Evolutionary conservation across 2,329 filamentous ascomycete genomes (phyloP).

Genomic region (Drechslerella dactyloides): DNA sequence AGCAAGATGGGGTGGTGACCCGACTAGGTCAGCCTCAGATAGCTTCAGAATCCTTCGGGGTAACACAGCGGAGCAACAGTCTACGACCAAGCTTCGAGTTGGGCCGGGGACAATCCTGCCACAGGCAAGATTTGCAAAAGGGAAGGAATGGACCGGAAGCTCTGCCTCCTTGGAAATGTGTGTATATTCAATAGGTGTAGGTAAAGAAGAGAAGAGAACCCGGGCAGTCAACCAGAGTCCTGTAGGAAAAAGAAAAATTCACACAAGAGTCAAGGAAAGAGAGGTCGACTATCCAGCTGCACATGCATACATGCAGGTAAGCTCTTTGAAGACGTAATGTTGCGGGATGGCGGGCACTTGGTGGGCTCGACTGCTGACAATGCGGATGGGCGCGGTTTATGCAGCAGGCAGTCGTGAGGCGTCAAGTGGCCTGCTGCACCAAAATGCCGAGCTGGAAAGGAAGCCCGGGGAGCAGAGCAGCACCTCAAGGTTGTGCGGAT

Average conservation of each 20-base stretch:
- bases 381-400: slow-evolving; percentile 10
- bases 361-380: slow-evolving; percentile 2
- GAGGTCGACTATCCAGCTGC: slow-evolving; percentile 22
- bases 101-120: slow-evolving; percentile 24
- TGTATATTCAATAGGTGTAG: slow-evolving; percentile 30
- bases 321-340: slow-evolving; percentile 42
- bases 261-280: slow-evolving; percentile 33
- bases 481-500: slow-evolving; percentile 39
- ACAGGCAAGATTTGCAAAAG: slow-evolving; percentile 27
- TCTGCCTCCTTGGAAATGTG: slow-evolving; percentile 47
- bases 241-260: slow-evolving; percentile 32
- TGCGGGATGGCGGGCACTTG: slow-evolving; percentile 41
- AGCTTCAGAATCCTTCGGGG: slow-evolving; percentile 2
- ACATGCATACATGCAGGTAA: neutral
- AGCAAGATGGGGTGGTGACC: slow-evolving; percentile 16
- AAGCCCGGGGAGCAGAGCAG: slow-evolving; percentile 44
- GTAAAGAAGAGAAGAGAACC: slow-evolving; percentile 38
- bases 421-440: slow-evolving; percentile 37
- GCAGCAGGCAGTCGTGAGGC: slow-evolving; percentile 39
- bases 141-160: slow-evolving; percentile 44
- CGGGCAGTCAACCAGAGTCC: slow-evolving; percentile 7
- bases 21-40: slow-evolving; percentile 32
- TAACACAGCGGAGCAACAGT: slow-evolving; percentile 28
- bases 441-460: slow-evolving; percentile 42
- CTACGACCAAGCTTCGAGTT: slow-evolving; percentile 22